Conservation (phyloP, 1,284 basidiomycete genomes). For the Austroboletus rostrupii region DNA sequence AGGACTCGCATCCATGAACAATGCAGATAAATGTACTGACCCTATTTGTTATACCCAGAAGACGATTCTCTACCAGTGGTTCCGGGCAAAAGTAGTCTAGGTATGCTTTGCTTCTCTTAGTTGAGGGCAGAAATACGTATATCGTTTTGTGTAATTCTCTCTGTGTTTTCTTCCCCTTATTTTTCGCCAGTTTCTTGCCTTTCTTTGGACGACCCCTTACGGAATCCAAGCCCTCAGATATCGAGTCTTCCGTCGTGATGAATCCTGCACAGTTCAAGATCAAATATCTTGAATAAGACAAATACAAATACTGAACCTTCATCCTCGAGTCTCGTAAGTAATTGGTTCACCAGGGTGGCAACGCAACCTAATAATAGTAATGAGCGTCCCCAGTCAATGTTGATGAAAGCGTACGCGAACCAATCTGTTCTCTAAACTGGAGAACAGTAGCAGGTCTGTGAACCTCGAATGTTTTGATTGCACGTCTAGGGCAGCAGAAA, state of each 20-base stretch:
- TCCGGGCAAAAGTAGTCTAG: conserved; percentile 65
- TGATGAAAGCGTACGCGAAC: conserved; percentile 35
- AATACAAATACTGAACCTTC: conserved; percentile 47
- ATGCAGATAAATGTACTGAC: conserved; percentile 34
- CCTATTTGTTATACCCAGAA: conserved; percentile 56
- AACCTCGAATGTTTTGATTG: conserved; percentile 66
- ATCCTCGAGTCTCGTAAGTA: conserved; percentile 63
- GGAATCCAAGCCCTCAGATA: conserved; percentile 49
- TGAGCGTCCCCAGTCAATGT: conserved; percentile 3
- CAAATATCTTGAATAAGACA: neutral
- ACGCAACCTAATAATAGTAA: conserved; percentile 45
- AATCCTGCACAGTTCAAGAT: conserved; percentile 44
- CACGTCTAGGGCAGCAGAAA: conserved; percentile 45
- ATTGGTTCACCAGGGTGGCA: conserved; percentile 50
- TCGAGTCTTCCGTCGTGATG: conserved; percentile 47
- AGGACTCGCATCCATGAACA: conserved; percentile 2
- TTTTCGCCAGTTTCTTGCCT: conserved; percentile 40
- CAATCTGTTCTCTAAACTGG: conserved; percentile 57
- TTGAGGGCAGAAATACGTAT: conserved; percentile 53
- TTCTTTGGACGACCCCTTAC: conserved; percentile 38
- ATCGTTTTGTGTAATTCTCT: conserved; percentile 53
- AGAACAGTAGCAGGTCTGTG: conserved; percentile 44
- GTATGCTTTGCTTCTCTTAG: conserved; percentile 46
- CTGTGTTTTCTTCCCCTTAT: conserved; percentile 44
- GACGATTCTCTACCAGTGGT: conserved; percentile 50